Percentiles rank a stretch among this genome's conserved stretches.
Evolutionary conservation across 2,329 filamentous ascomycete species (phyloP).

Genomic region (Seiridium cupressi): DNA sequence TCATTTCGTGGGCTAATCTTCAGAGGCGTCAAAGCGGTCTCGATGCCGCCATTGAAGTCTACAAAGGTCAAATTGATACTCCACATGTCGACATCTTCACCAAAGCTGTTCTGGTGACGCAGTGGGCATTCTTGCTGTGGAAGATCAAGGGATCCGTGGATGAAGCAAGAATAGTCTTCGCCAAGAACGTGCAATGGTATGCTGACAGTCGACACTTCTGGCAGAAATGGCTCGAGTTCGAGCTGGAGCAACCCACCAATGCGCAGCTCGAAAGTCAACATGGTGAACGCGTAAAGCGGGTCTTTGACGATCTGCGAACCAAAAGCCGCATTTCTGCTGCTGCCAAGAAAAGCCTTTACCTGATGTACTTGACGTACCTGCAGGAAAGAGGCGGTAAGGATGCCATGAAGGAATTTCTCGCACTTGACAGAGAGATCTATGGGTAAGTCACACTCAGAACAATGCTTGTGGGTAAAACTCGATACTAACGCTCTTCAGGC

Average conservation of each 20-base stretch:
- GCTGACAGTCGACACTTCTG: conserved; percentile 86
- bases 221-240: conserved; percentile 84
- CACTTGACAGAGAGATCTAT: conserved; percentile 82
- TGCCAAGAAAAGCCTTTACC: conserved; percentile 72
- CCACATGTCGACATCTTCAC: conserved; percentile 71
- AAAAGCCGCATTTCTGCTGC: conserved; percentile 68
- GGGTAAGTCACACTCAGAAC: conserved; percentile 54
- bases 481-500: conserved; percentile 31
- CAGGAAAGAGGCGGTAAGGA: conserved; percentile 79
- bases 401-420: conserved; percentile 81
- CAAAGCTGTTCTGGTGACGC: conserved; percentile 82
- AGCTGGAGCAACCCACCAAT: conserved; percentile 76
- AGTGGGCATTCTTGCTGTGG: conserved; percentile 86
- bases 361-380: conserved; percentile 79
- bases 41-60: conserved; percentile 79
- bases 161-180: conserved; percentile 80
- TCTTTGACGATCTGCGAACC: conserved; percentile 71
- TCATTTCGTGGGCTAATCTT: conserved; percentile 83
- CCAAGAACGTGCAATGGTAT: conserved; percentile 80
- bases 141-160: conserved; percentile 78
- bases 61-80: conserved; percentile 77
- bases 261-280: conserved; percentile 62
- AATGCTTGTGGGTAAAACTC: neutral
- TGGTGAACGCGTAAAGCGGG: conserved; percentile 73
- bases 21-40: conserved; percentile 80